phyloP scores from a whole-genome alignment of 257 asterid genomes.

The Solanum okadae region DNA sequence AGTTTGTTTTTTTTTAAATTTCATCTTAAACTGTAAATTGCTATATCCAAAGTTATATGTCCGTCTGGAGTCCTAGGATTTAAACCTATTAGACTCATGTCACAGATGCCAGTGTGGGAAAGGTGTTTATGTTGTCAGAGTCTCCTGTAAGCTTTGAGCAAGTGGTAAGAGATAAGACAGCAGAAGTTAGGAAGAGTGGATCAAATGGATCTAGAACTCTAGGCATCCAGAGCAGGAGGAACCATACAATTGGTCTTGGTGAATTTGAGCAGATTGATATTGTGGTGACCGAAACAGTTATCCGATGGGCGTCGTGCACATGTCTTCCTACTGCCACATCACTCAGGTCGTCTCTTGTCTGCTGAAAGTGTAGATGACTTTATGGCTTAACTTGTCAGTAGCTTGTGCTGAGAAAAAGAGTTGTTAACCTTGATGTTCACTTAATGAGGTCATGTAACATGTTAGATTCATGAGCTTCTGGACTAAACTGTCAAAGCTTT shows the following conservation, averaged over 20 bases:
- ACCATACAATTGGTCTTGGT: constrained; percentile 57
- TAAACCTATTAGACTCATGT: background rate
- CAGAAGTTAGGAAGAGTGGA: constrained; percentile 18
- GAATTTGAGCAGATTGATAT: constrained; percentile 52
- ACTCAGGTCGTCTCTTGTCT: constrained; percentile 66
- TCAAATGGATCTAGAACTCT: constrained; percentile 12
- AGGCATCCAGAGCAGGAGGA: constrained; percentile 54
- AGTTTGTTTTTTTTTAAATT: background rate
- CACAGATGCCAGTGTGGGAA: constrained; percentile 16
- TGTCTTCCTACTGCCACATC: constrained; percentile 55
- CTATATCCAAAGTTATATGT: background rate
- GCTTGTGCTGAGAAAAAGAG: background rate
- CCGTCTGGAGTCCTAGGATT: background rate
- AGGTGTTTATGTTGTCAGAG: constrained; percentile 10
- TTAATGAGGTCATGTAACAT: background rate
- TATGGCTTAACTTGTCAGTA: background rate
- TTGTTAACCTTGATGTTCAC: background rate
- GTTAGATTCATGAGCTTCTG: background rate
- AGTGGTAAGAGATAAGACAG: constrained; percentile 16
- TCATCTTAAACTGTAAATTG: background rate
- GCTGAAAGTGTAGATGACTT: constrained; percentile 17
- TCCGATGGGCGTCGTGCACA: constrained; percentile 81
- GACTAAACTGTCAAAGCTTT: background rate
- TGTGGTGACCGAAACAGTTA: constrained; percentile 57
- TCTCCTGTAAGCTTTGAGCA: constrained; percentile 4